Percentiles rank a stretch among this genome's conserved stretches.
Conservation (phyloP, 2,329 filamentous ascomycete genomes). For the Aspergillus intermedius region DNA sequence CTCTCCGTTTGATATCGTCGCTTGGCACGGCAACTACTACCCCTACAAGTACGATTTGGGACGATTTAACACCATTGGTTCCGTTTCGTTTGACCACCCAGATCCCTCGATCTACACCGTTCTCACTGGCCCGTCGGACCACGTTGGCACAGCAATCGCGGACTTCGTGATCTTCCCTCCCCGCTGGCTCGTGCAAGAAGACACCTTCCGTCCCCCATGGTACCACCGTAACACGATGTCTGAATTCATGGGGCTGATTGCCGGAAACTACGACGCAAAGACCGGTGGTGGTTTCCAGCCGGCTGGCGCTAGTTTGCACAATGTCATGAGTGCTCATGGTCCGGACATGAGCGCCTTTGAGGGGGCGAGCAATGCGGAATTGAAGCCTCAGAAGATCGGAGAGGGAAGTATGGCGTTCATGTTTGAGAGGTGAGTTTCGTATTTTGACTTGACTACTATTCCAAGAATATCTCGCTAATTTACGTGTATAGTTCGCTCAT, state of each 20-base stretch:
- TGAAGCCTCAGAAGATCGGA: slow-evolving; percentile 53
- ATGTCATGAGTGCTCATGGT: slow-evolving; percentile 65
- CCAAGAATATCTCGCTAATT: slow-evolving; percentile 26
- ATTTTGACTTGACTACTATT: neutral
- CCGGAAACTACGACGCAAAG: slow-evolving; percentile 57
- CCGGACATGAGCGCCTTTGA: slow-evolving; percentile 52
- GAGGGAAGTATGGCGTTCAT: slow-evolving; percentile 58
- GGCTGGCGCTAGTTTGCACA: slow-evolving; percentile 59
- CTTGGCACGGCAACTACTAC: slow-evolving; percentile 74
- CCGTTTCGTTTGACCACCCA: slow-evolving; percentile 68
- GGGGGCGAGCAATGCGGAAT: slow-evolving; percentile 46
- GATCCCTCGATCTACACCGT: slow-evolving; percentile 73
- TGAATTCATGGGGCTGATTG: slow-evolving; percentile 61
- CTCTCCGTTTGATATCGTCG: slow-evolving; percentile 71
- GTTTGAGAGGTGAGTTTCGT: slow-evolving; percentile 48
- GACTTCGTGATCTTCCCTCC: slow-evolving; percentile 62
- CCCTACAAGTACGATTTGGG: slow-evolving; percentile 78
- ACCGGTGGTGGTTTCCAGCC: slow-evolving; percentile 52
- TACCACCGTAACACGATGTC: slow-evolving; percentile 62
- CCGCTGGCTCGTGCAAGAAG: slow-evolving; percentile 56
- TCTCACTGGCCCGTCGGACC: slow-evolving; percentile 52
- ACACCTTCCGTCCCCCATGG: slow-evolving; percentile 57
- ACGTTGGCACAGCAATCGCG: slow-evolving; percentile 56
- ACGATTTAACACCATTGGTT: slow-evolving; percentile 68
- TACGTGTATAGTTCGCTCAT: slow-evolving; percentile 51